A percentile compares a stretch with the other conserved stretches of the same genome.
These are phyloP conservation scores for Botrytis squamosa DNA, from an alignment of 2,329 filamentous ascomycete genomes.

Conservation along the genomic window DNA sequence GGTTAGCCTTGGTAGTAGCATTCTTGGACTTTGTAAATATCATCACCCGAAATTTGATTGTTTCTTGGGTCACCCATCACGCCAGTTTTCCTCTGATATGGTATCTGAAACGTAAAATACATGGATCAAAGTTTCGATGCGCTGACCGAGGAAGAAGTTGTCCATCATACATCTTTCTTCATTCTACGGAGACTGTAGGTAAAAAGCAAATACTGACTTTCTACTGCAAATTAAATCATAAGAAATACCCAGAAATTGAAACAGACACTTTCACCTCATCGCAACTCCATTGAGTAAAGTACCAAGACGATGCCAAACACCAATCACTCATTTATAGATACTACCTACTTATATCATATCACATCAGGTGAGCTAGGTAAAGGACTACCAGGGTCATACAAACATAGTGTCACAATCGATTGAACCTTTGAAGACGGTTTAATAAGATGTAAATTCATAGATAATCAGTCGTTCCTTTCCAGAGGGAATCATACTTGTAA, in stretches of 20 bases:
- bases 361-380: not conserved
- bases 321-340: not conserved
- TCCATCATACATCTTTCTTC: accelerated
- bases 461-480: not conserved
- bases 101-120: not conserved
- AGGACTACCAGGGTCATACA: accelerated
- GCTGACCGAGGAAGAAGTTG: not conserved
- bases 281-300: not conserved
- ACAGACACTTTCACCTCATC: not conserved
- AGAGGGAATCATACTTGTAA: not conserved
- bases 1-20: no score
- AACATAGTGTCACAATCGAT: not conserved
- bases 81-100: not conserved
- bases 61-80: not conserved
- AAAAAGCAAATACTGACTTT: not conserved
- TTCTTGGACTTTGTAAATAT: not conserved
- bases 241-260: not conserved
- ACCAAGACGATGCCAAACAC: not conserved
- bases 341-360: not conserved
- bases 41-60: not conserved
- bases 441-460: not conserved
- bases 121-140: not conserved
- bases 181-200: not conserved
- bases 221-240: not conserved
- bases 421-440: not conserved